These are phyloP conservation scores for Tetracladium maxilliforme DNA, from an alignment of 2,329 filamentous ascomycete genomes.

Conservation along the genomic window DNA sequence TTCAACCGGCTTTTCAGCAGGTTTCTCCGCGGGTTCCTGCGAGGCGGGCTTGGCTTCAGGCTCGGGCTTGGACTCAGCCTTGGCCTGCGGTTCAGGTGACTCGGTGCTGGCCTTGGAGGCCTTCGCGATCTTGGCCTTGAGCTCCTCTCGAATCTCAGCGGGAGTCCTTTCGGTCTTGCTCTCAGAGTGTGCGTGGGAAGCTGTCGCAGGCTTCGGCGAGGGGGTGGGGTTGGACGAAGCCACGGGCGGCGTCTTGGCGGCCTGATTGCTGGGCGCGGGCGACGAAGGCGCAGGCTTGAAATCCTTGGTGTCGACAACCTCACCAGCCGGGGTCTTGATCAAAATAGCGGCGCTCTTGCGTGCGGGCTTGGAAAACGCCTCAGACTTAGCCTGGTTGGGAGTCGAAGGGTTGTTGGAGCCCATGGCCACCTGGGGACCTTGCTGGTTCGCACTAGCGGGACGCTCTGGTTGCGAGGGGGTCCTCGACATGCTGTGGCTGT, in stretches of 20 bases:
- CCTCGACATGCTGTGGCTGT: constrained; percentile 64
- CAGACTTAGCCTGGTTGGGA: constrained; percentile 31
- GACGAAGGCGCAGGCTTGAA: constrained; percentile 52
- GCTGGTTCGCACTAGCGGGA: too few relatives aligned
- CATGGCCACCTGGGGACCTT: constrained; percentile 55
- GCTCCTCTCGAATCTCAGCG: constrained; percentile 72
- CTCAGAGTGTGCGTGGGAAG: constrained; percentile 54
- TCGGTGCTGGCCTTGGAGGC: constrained; percentile 10
- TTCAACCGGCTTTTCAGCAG: constrained; percentile 15
- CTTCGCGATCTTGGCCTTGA: constrained; percentile 30
- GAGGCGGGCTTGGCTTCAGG: constrained; percentile 14
- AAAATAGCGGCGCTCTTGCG: constrained; percentile 59
- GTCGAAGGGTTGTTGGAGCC: constrained; percentile 35
- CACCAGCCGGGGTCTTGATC: constrained; percentile 74
- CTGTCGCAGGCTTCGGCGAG: constrained; percentile 59
- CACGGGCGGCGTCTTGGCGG: constrained; percentile 43
- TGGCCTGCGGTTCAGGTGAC: constrained; percentile 6
- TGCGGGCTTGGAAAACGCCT: constrained; percentile 20
- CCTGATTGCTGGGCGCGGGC: constrained; percentile 34
- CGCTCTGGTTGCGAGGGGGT: constrained; percentile 65
- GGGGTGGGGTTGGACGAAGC: constrained; percentile 66
- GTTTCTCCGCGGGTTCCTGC: constrained; percentile 17
- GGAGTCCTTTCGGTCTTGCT: constrained; percentile 58
- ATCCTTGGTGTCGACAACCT: constrained; percentile 55
- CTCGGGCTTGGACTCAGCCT: constrained; percentile 10